These are phyloP conservation scores for Penicillium lagena DNA, from an alignment of 495 filamentous ascomycete species.

Conservation along the genomic window DNA sequence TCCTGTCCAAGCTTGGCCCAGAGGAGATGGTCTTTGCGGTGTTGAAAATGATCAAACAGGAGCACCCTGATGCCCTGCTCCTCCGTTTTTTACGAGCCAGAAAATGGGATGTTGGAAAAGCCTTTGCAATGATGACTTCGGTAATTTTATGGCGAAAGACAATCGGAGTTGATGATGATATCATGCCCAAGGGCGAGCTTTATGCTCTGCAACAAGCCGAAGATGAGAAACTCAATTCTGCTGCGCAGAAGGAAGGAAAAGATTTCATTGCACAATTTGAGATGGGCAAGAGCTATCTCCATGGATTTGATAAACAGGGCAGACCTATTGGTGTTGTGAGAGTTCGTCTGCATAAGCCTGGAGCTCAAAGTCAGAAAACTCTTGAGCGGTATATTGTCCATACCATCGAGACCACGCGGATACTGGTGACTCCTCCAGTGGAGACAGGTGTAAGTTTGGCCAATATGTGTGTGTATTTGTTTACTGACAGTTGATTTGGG, in stretches of 20 bases:
- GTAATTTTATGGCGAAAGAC: slow-evolving; percentile 88
- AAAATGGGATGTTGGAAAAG: slow-evolving; percentile 90
- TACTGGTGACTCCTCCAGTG: slow-evolving; percentile 65
- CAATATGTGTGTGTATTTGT: neutral
- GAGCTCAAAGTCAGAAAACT: slow-evolving; percentile 74
- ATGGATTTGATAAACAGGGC: slow-evolving; percentile 75
- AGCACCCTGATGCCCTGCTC: slow-evolving; percentile 85
- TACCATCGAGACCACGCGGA: slow-evolving; percentile 79
- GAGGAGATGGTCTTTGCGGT: slow-evolving; percentile 38
- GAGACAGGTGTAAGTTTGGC: slow-evolving; percentile 74
- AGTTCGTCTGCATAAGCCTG: slow-evolving; percentile 70
- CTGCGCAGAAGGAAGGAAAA: slow-evolving; percentile 55
- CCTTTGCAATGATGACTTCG: slow-evolving; percentile 82
- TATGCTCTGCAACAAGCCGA: slow-evolving; percentile 53
- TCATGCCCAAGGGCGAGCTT: slow-evolving; percentile 70
- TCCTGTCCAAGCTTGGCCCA: slow-evolving; percentile 14
- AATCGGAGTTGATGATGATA: slow-evolving; percentile 74
- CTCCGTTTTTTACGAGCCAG: slow-evolving; percentile 85
- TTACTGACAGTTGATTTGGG: slow-evolving; percentile 5
- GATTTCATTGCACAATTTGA: slow-evolving; percentile 80
- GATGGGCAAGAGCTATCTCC: slow-evolving; percentile 87
- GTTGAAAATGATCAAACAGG: slow-evolving; percentile 84
- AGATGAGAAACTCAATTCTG: slow-evolving; percentile 37
- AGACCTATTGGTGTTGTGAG: slow-evolving; percentile 79
- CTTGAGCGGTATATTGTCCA: slow-evolving; percentile 87